Evolutionary conservation across 345 rosid genomes (phyloP).

Genomic region (Eucalyptus tenuipes): DNA sequence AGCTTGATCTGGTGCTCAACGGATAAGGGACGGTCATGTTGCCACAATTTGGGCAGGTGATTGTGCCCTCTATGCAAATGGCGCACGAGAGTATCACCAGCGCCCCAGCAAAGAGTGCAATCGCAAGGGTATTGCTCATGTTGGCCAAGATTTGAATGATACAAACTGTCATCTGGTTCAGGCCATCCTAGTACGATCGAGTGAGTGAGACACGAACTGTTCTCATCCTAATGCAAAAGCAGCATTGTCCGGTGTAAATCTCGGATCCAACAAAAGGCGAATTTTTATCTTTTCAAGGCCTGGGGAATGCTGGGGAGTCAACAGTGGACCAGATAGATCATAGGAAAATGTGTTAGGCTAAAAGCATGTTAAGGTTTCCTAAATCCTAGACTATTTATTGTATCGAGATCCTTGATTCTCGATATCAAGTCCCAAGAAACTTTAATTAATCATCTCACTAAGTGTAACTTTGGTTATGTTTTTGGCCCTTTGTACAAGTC

Average conservation of each 20-base stretch:
- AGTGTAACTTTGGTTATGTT: background rate
- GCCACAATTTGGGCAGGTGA: slow-evolving; percentile 8
- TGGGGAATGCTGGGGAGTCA: background rate
- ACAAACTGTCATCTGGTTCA: background rate
- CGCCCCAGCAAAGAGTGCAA: background rate
- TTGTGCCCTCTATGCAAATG: background rate
- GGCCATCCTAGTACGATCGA: too few species aligned
- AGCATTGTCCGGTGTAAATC: background rate
- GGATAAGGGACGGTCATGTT: slow-evolving; percentile 14
- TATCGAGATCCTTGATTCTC: background rate
- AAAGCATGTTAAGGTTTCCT: background rate
- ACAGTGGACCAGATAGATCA: background rate
- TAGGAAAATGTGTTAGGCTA: background rate
- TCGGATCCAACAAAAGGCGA: background rate
- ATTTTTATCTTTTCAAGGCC: background rate
- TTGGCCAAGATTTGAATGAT: background rate
- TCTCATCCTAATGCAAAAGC: background rate
- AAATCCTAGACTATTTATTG: background rate
- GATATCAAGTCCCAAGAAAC: background rate
- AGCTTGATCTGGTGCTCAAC: slow-evolving; percentile 5
- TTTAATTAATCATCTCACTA: background rate
- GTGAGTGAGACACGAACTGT: background rate
- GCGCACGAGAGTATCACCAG: background rate
- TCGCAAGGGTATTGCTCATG: background rate
- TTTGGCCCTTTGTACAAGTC: background rate